Evolutionary conservation across 2,329 filamentous ascomycete genomes (phyloP), one percentile per base, ranked within the genome.

Genomic region (Aspergillus sp.): DNA sequence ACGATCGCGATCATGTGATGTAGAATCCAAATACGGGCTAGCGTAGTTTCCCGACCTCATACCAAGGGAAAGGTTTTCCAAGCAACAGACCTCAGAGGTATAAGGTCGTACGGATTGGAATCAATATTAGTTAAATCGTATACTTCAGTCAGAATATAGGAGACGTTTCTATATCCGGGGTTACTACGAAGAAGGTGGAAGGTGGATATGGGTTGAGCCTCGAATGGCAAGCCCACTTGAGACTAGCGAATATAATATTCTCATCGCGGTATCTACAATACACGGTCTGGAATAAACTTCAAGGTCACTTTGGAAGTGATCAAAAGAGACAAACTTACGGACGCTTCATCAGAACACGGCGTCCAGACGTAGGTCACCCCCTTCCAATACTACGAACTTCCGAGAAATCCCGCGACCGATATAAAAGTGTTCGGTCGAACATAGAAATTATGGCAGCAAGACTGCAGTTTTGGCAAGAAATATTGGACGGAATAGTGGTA

Each of bases 401-500:
- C 35, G 35, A n/a, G 35, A 37, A 15, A 15, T n/a, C 6, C 14
- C 35, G 35, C 12, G 6, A n/a, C 5, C 14, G 15, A n/a, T 37
- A n/a, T n/a, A n/a, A 37, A 12, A 33, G 35, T n/a, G 15, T n/a
- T 37, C 35, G 12, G 15, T 31, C 35, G 35, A 6, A n/a, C 1
- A 37, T 6, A 14, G 35, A 37, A 37, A 6, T 14, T 7, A n/a
- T 31, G 15, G 15, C 35, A 37, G 35, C 35, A n/a, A n/a, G 6
- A 14, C 7, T 43, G 17, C n/a, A 19, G 40, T 21, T 17, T 17
- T 17, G 7, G 40, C n/a, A 11, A 7, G 17, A 12, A 17, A 21
- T 17, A 43, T 8, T 39, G 41, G 31, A 55, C 31, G 48, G 11
- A 57, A 60, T 73, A 72, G 62, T 73, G 68, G 66, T 75, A 74